Base-by-base conservation (phyloP, 495 filamentous ascomycete species). In the Penicillium malachiteum region DNA sequence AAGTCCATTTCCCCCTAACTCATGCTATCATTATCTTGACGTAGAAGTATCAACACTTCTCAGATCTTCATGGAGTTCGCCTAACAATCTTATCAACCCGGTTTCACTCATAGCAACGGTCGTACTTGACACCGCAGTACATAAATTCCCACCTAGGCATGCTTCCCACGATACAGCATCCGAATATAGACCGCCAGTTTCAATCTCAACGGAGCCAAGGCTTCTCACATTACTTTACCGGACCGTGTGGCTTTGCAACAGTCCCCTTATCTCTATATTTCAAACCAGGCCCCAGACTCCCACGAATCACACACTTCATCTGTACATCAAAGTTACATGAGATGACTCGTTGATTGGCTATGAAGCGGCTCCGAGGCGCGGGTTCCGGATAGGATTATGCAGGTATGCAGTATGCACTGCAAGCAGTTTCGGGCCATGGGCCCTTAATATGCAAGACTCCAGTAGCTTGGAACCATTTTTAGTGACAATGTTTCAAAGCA, bases 401-500 rank as follows among this genome's bases (percentile, higher is more conserved):
- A 26, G 21, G 21, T 26, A 26, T 26, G 21, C 21, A 26, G 21
- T 26, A 26, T 26, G 21, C 21, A 26, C 21, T 26, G 21, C 12
- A 48, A 49, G 45, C 11, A 40, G 34, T 35, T 9, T 14, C 14
- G 31, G 45, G 32, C 14, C 13, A 11, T 31, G 18, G 21, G 32
- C 39, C 50, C 44, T 21, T 41, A 14, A 58, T 49, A 43, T 35
- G 8, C 31, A 50, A 17, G 21, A 16, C 48, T 31, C 12, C 8
- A 17, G 38, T 11, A 4, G 1, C 21, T 34, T 21, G 35, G 33
- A 50, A 30, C 54, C 42, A 57, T 51, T 54, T 47, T 55, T 44
- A 50, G 52, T 51, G 48, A 59, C 48, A 53, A 46, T 56, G 56
- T 65, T 49, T 61, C 44, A 59, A 56, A 55, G 52, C 52, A 54